phyloP scores from a whole-genome alignment of 139 green algal species.

The Ettlia oleoabundans region DNA sequence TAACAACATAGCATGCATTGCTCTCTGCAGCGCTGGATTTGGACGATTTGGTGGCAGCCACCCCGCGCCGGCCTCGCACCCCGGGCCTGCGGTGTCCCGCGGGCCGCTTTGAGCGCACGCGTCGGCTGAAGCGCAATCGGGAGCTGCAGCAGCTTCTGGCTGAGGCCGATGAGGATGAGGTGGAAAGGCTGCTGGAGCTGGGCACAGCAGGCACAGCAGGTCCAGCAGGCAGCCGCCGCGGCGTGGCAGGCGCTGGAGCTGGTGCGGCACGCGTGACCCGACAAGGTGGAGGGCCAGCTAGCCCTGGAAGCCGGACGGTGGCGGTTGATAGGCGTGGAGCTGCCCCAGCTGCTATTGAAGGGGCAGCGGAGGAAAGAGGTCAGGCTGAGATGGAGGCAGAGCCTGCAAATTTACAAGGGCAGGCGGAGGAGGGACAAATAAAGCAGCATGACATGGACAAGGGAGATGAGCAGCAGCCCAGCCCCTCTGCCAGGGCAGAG shows the following conservation, averaged over 20 bases:
- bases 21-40: constrained; percentile 5
- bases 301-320: no score
- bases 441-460: background rate
- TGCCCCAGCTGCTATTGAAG: no score
- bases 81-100: constrained; percentile 2
- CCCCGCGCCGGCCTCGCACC: background rate
- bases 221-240: no score
- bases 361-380: background rate
- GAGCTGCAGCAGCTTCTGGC: constrained; percentile 22
- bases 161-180: background rate
- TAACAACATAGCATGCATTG: no score
- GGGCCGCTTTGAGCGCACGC: constrained; percentile 15
- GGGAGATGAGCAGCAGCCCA: background rate
- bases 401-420: background rate
- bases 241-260: background rate
- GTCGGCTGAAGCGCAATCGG: constrained; percentile 20
- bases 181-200: constrained; percentile 1
- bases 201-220: background rate
- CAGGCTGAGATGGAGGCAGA: background rate
- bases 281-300: no score
- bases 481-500: constrained; percentile 1
- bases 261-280: background rate
- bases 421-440: background rate
- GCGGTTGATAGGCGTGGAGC: background rate
- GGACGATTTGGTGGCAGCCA: background rate